These are phyloP conservation scores for Dicorynia guianensis DNA, from an alignment of 306 rosid species.

Conservation along the genomic window DNA sequence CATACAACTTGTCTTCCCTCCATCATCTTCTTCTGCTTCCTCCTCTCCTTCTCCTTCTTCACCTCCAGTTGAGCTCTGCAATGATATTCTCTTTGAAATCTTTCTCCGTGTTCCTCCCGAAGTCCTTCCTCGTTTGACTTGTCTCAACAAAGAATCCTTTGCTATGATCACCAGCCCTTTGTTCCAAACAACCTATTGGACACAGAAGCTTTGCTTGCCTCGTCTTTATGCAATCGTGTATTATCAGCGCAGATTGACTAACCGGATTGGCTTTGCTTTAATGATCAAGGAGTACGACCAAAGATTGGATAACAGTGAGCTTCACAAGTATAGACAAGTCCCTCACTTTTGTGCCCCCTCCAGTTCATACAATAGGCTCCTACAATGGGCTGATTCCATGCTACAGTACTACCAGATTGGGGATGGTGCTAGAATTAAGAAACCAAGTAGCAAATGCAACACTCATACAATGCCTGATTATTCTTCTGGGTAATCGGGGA, in stretches of 20 bases:
- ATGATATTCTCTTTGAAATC: slow-evolving; percentile 38
- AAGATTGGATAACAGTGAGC: slow-evolving; percentile 11
- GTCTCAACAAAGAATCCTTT: slow-evolving; percentile 33
- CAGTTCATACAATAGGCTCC: slow-evolving; percentile 13
- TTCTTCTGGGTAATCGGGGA: not conserved
- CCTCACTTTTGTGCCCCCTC: slow-evolving; percentile 5
- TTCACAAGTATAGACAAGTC: not conserved
- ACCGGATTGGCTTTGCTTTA: slow-evolving; percentile 8
- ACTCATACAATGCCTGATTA: not conserved
- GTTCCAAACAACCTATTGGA: slow-evolving; percentile 42
- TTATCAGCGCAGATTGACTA: slow-evolving; percentile 34
- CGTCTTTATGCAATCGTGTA: slow-evolving; percentile 33
- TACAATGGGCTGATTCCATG: slow-evolving; percentile 31
- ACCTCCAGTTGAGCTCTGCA: slow-evolving; percentile 18
- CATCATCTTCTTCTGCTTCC: not conserved
- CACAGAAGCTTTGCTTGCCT: slow-evolving; percentile 36
- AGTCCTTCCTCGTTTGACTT: slow-evolving; percentile 32
- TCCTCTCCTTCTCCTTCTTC: slow-evolving; percentile 1
- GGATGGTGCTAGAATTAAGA: not conserved
- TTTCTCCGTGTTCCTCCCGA: slow-evolving; percentile 37
- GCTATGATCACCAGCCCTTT: slow-evolving; percentile 33
- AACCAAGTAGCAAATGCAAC: not conserved
- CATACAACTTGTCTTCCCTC: not conserved
- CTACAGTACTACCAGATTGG: slow-evolving; percentile 5
- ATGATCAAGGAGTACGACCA: slow-evolving; percentile 11